These are phyloP conservation scores for Cubamyces lactineus DNA, from an alignment of 768 basidiomycete species.

Conservation along the genomic window DNA sequence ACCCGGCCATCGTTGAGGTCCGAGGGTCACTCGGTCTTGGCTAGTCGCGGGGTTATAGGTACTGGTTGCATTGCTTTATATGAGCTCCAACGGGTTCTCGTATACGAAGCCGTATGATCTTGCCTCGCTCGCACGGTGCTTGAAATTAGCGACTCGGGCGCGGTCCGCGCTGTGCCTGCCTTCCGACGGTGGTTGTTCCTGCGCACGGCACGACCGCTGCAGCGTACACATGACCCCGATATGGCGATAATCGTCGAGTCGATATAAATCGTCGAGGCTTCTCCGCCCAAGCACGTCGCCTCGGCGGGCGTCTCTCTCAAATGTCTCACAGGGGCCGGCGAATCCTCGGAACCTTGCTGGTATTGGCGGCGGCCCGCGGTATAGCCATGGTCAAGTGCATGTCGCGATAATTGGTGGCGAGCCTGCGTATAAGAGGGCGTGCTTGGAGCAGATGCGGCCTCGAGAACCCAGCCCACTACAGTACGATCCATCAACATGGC, in stretches of 20 bases:
- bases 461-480: background rate
- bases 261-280: constrained; percentile 8
- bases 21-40: background rate
- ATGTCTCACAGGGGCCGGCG: background rate
- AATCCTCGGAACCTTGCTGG: background rate
- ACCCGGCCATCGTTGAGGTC: constrained; percentile 42
- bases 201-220: background rate
- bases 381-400: background rate
- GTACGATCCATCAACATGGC: constrained; percentile 42
- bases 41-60: background rate
- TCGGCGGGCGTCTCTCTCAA: background rate
- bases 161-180: constrained; percentile 6
- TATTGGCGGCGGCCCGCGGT: background rate
- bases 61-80: background rate
- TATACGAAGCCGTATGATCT: constrained; percentile 1
- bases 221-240: constrained; percentile 13
- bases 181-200: background rate
- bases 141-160: constrained; percentile 7
- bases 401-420: background rate
- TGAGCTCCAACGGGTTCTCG: background rate
- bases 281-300: background rate
- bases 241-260: constrained; percentile 9
- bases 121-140: constrained; percentile 6
- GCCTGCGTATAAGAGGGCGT: background rate
- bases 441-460: background rate